phyloP scores from a whole-genome alignment of 257 asterid species.

The Rauvolfia tetraphylla region DNA sequence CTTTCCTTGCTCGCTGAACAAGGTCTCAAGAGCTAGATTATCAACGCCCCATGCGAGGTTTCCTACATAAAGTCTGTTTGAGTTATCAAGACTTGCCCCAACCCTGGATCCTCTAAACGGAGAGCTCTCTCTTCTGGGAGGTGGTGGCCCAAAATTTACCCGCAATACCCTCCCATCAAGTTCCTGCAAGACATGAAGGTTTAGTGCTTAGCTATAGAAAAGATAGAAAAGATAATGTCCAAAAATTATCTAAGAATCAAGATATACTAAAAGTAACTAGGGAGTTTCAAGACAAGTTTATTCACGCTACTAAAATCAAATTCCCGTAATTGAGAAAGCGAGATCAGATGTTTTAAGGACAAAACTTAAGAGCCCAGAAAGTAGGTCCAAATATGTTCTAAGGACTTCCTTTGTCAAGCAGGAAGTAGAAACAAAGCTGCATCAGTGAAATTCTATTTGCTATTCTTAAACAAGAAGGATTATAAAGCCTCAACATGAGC shows the following conservation, averaged over 20 bases:
- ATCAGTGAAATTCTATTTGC: background rate
- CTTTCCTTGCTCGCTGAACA: conserved; percentile 72
- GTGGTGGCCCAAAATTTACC: conserved; percentile 85
- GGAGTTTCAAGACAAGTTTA: background rate
- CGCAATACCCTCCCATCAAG: conserved; percentile 71
- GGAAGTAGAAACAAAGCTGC: no score
- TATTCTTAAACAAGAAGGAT: background rate
- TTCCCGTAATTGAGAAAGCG: background rate
- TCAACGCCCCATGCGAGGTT: conserved; percentile 94
- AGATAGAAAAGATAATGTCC: background rate
- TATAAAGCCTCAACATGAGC: background rate
- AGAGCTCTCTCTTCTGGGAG: conserved; percentile 39
- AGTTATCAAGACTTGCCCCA: conserved; percentile 37
- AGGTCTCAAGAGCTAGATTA: conserved; percentile 55
- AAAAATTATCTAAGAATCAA: background rate
- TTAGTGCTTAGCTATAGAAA: background rate
- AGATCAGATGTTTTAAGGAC: background rate
- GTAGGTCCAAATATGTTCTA: background rate
- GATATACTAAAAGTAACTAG: background rate
- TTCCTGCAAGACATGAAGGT: conserved; percentile 47
- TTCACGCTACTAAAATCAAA: background rate
- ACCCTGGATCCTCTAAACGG: conserved; percentile 56
- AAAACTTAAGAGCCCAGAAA: background rate
- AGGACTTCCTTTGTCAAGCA: background rate
- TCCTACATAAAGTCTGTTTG: conserved; percentile 67